A percentile compares a stretch with the other conserved stretches of the same genome.
These are phyloP conservation scores for Auxenochlorella pyrenoidosa DNA, from an alignment of 139 green algal species.

Conservation along the genomic window DNA sequence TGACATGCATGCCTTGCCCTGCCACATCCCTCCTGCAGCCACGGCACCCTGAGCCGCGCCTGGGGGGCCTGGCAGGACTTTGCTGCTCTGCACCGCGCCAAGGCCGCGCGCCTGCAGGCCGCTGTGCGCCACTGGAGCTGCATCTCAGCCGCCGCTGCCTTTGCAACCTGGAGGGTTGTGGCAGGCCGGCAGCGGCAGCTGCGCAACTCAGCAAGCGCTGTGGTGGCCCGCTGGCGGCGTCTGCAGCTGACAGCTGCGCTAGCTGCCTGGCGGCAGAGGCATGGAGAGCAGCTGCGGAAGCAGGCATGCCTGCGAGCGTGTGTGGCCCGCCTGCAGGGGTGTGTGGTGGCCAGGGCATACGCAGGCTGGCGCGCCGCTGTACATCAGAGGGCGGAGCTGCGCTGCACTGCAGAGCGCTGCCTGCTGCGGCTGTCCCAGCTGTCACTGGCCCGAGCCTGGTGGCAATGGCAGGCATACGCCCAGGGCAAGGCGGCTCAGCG, in stretches of 20 bases:
- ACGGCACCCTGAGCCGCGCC: not conserved
- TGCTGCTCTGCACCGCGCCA: not conserved
- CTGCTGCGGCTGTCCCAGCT: not conserved
- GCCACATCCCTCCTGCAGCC: not conserved
- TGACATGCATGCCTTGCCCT: too few relatives aligned
- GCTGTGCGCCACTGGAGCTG: not conserved
- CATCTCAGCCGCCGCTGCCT: not conserved
- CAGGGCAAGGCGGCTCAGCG: not conserved
- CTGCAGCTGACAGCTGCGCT: not conserved
- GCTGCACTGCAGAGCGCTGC: not conserved
- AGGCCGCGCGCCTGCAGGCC: not conserved
- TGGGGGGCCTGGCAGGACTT: not conserved
- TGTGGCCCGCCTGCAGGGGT: not conserved
- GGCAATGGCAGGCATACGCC: constrained; percentile 2
- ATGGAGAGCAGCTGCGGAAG: not conserved
- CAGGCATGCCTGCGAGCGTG: not conserved
- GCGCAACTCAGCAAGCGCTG: not conserved
- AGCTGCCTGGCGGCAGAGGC: not conserved
- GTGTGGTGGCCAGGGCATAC: not conserved
- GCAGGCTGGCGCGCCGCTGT: not conserved
- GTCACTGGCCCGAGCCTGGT: not conserved
- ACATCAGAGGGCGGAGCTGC: not conserved
- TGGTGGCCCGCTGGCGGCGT: constrained; percentile 2
- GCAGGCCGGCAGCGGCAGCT: not conserved
- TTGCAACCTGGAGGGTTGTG: not conserved